These are phyloP conservation scores for Suillus fuscotomentosus DNA, from an alignment of 768 basidiomycete genomes.

Conservation along the genomic window DNA sequence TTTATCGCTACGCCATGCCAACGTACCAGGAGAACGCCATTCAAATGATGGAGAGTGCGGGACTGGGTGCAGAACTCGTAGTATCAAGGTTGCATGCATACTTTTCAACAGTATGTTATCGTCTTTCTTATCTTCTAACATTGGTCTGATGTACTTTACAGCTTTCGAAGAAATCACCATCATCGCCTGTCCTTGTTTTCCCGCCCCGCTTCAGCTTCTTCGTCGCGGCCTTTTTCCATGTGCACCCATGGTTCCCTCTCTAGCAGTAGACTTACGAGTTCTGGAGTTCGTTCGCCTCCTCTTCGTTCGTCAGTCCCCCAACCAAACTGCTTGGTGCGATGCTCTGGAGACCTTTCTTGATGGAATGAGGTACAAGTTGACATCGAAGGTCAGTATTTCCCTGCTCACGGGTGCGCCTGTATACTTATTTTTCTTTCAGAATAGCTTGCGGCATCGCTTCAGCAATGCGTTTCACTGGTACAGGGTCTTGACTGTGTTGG, in stretches of 20 bases:
- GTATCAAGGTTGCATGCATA: too few relatives aligned
- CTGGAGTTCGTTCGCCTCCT: constrained; percentile 26
- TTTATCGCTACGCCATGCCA: neutral
- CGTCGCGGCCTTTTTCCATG: constrained; percentile 18
- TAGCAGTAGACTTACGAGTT: constrained; percentile 31
- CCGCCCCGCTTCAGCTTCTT: constrained; percentile 23
- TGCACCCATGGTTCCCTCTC: constrained; percentile 17
- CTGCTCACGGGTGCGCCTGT: too few relatives aligned
- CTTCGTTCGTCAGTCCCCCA: constrained; percentile 13
- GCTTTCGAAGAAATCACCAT: constrained; percentile 8
- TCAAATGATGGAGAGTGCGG: neutral
- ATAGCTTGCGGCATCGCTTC: constrained; percentile 22
- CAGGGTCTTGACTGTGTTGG: constrained; percentile 3
- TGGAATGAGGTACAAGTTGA: constrained; percentile 6
- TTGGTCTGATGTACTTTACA: neutral
- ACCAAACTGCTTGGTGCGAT: constrained; percentile 13
- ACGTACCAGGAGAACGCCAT: too few relatives aligned
- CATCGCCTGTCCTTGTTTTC: constrained; percentile 10
- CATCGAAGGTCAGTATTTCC: neutral
- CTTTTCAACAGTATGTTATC: too few relatives aligned
- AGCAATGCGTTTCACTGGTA: constrained; percentile 27
- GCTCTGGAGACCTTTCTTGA: constrained; percentile 15
- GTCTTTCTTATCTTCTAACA: too few relatives aligned
- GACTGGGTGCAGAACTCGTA: neutral
- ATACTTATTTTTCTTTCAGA: constrained; percentile 11